Evolutionary conservation across 345 rosid species (phyloP).

Genomic region (Pistacia vera): DNA sequence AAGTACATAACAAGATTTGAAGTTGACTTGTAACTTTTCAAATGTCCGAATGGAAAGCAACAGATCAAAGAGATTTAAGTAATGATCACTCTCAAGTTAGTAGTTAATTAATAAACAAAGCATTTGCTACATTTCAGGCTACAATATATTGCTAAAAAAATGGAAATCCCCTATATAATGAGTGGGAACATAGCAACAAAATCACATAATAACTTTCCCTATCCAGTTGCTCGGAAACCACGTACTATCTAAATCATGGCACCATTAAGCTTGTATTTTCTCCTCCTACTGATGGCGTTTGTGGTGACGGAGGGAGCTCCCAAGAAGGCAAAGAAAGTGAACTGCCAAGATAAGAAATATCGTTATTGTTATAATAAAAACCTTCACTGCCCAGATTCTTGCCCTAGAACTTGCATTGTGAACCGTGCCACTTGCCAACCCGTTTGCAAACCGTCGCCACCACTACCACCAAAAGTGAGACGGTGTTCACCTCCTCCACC

Average conservation of each 20-base stretch:
- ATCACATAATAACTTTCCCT: no score
- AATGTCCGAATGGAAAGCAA: no score
- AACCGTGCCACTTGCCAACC: constrained; percentile 8
- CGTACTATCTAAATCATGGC: background rate
- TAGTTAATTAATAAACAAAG: no score
- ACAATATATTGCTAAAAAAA: no score
- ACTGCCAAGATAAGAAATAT: background rate
- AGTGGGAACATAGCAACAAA: no score
- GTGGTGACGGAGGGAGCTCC: constrained; percentile 6
- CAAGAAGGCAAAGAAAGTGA: constrained; percentile 12
- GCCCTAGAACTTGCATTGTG: constrained; percentile 12
- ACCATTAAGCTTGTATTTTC: background rate
- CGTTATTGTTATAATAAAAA: background rate
- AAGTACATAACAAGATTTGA: no score
- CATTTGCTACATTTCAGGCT: no score
- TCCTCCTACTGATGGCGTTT: background rate
- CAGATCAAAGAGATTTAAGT: no score
- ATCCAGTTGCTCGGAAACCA: background rate
- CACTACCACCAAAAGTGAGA: background rate
- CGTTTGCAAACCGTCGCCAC: background rate
- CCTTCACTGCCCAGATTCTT: constrained; percentile 10
- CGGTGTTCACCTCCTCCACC: constrained; percentile 1
- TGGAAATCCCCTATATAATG: background rate
- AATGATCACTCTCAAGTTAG: no score
- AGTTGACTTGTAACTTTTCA: no score